Base-by-base conservation (phyloP, 257 asterid genomes). In the Thymus mandschuricus region DNA sequence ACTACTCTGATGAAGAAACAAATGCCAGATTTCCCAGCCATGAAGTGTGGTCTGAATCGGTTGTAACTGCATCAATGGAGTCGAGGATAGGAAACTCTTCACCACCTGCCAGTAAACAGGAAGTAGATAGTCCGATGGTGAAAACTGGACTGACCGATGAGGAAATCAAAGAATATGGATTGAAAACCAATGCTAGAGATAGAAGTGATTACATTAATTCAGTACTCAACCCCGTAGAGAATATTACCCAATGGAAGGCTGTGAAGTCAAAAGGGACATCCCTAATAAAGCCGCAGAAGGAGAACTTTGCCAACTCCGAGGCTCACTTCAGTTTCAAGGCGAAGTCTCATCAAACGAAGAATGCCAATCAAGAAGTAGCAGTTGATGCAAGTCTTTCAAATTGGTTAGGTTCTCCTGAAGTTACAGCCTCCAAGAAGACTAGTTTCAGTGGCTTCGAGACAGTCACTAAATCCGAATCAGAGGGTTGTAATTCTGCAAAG, bases 371-470 rank as follows among this genome's bases (percentile, higher is more conserved):
- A 76, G 96, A 85, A 64, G 68, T 85, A 52, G 90, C 92, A 4
- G 98, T 95, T 41, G 96, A 95, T 85, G 85, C 96, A 35, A 95
- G 99, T 73, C 97, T 95, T 67, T 95, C 99, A 7, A 89, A 75
- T 73, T 95, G 99, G 99, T 68, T 95, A 81, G 74, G 33, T 81
- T 80, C 92, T 27, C 82, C 89, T 10, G 88, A 87, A 48, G 68
- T 79, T 59, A 64, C 84, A 34, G 64, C 82, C 2, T 44, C 81
- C 79, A 83, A 79, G 87, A 81, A 81, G 77, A 57, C 79, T 46
- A 77, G 76, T 60, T 60, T 63, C 27, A 70, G 76, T 69, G 85
- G 84, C 58, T 76, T 52, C 48, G 92, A 88, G 66, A 51, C 86
- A n/a, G 34, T 78, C 66, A 56, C 75, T 66, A 62, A 62, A 43